Base-by-base conservation (phyloP, 163 green algal genomes). In the Chlamydomonas reinhardtii region DNA sequence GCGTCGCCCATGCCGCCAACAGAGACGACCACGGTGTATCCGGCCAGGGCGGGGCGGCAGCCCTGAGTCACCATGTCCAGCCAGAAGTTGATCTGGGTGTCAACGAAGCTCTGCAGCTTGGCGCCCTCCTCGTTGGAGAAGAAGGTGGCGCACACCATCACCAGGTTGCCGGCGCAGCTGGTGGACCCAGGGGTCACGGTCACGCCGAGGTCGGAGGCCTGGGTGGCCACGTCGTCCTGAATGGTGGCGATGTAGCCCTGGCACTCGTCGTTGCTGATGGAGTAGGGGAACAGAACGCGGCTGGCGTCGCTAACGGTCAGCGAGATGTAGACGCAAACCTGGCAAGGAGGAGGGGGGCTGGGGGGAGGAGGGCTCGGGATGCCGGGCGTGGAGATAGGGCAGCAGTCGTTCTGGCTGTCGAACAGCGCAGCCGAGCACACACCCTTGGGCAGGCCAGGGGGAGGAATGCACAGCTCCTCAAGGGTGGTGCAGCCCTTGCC, bases 121-220 rank as follows among this genome's bases (percentile, higher is more conserved):
- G 52, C 34, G 32, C 32, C 52, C 11, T 85, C 68, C 1, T 27
- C 54, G 6, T 5, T 0, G 16, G 65, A 76, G 31, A 37, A 62
- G 79, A 78, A 85, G 25, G 54, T 61, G 54, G n/a, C 69, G 69
- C 68, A 78, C 11, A 85, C 24, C 32, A n/a, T n/a, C n/a, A 72
- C 64, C 32, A 78, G 16, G 52, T 34, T 9, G 22, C 4, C 34
- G 48, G 19, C 16, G 24, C 22, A 20, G 19, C 5, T 17, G n/a
- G n/a, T n/a, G n/a, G n/a, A n/a, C n/a, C n/a, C n/a, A n/a, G n/a
- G n/a, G 2, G 76, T 25, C 2, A 2, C 25, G 0, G n/a, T n/a
- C n/a, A 48, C 66, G 31, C 25, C 66, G 0, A 35, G 27, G 8
- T 15, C 39, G 9, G 52, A 12, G 16, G 64, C 76, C 29, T 27